These are phyloP conservation scores for Podospora fimiseda DNA, from an alignment of 495 filamentous ascomycete genomes.

Conservation along the genomic window DNA sequence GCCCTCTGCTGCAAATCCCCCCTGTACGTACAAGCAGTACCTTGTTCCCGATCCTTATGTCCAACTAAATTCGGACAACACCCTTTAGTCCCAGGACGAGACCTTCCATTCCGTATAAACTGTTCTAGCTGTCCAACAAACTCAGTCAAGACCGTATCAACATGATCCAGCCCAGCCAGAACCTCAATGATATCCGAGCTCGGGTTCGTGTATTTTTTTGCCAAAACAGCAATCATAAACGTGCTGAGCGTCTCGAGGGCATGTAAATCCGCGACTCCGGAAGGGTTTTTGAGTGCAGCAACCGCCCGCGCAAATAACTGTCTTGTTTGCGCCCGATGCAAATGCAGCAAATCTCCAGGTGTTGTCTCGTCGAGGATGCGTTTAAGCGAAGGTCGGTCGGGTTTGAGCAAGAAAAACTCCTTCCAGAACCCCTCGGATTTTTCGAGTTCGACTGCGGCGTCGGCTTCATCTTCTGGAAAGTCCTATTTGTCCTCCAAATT, in stretches of 20 bases:
- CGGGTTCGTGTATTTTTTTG: slow-evolving; percentile 90
- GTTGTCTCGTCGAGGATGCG: slow-evolving; percentile 59
- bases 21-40: slow-evolving; percentile 11
- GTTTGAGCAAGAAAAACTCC: slow-evolving; percentile 85
- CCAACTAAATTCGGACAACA: slow-evolving; percentile 9
- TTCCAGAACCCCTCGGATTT: slow-evolving; percentile 89
- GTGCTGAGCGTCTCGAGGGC: slow-evolving; percentile 92
- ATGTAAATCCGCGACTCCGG: slow-evolving; percentile 60
- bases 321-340: slow-evolving; percentile 63
- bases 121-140: slow-evolving; percentile 78
- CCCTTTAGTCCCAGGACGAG: slow-evolving; percentile 3
- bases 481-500: slow-evolving; percentile 20
- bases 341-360: slow-evolving; percentile 66
- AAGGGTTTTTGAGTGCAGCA: slow-evolving; percentile 56
- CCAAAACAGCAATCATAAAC: slow-evolving; percentile 72
- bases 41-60: slow-evolving; percentile 3
- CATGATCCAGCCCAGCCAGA: slow-evolving; percentile 78
- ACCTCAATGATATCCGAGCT: slow-evolving; percentile 91
- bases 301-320: slow-evolving; percentile 72
- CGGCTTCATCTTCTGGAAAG: slow-evolving; percentile 42
- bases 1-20: slow-evolving; percentile 70
- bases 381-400: slow-evolving; percentile 61
- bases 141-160: slow-evolving; percentile 78
- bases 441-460: too few species aligned
- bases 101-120: slow-evolving; percentile 73